These are phyloP conservation scores for Lipomyces sp. DNA, from an alignment of 805 yeast genomes.

Conservation along the genomic window DNA sequence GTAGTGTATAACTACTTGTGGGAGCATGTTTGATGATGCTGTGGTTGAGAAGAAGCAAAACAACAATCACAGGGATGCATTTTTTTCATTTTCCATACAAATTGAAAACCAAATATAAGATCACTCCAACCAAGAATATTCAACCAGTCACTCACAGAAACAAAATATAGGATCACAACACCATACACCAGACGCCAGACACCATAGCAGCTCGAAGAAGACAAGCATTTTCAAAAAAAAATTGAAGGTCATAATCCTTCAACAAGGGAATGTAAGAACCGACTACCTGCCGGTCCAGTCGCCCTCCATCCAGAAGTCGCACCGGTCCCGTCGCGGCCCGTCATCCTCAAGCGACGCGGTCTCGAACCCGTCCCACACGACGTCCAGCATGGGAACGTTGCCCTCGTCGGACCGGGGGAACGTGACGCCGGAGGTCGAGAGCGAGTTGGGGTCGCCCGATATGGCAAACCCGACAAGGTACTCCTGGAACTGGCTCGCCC, in stretches of 20 bases:
- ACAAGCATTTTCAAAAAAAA: too few relatives aligned
- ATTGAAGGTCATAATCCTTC: too few relatives aligned
- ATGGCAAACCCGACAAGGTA: slow-evolving; percentile 21
- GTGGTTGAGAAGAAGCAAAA: background rate
- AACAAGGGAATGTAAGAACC: background rate
- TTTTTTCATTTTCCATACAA: background rate
- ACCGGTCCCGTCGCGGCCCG: slow-evolving; percentile 12
- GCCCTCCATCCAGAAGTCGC: slow-evolving; percentile 23
- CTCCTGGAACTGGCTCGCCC: slow-evolving; percentile 19
- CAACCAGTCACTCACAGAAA: background rate
- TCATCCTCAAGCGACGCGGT: slow-evolving; percentile 1
- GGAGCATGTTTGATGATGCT: too few relatives aligned
- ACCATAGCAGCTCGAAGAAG: background rate
- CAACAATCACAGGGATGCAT: background rate
- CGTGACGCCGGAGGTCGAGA: background rate
- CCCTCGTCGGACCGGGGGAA: slow-evolving; percentile 12
- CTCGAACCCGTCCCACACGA: slow-evolving; percentile 2
- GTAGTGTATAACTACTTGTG: too few relatives aligned
- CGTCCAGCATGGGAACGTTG: slow-evolving; percentile 15
- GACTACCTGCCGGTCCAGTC: slow-evolving; percentile 22
- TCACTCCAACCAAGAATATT: too few relatives aligned
- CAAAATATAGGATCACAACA: background rate
- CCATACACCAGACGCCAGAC: background rate
- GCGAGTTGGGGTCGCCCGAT: slow-evolving; percentile 22
- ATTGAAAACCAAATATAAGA: background rate